Conservation (phyloP, 2,329 filamentous ascomycete species). For the Rutstroemia sp. region DNA sequence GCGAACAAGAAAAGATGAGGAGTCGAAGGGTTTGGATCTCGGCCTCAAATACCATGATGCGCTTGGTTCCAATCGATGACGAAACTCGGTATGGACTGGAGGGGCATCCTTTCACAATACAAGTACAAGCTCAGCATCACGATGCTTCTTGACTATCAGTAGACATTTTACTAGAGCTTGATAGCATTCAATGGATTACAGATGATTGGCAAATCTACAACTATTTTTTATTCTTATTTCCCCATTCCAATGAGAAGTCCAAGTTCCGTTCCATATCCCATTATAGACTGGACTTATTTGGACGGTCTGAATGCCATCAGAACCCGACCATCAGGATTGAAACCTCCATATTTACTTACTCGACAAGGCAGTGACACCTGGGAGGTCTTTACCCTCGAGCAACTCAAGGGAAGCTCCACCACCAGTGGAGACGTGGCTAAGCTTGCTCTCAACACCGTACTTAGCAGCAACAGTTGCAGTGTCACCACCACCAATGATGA, state of each 20-base stretch:
- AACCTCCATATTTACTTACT: constrained; percentile 48
- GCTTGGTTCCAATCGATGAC: not conserved
- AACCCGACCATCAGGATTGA: constrained; percentile 3
- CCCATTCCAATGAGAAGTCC: not conserved
- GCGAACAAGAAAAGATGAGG: constrained; percentile 56
- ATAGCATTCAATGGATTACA: not conserved
- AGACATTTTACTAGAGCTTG: not conserved
- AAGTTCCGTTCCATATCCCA: constrained; percentile 17
- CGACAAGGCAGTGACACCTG: constrained; percentile 87
- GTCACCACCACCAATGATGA: constrained; percentile 97
- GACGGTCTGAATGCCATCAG: constrained; percentile 26
- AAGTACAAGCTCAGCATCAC: not conserved
- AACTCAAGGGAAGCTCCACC: constrained; percentile 93
- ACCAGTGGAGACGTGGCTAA: constrained; percentile 96
- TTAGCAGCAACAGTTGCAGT: constrained; percentile 97
- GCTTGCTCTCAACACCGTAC: constrained; percentile 91
- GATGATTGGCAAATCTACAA: not conserved
- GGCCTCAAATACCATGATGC: too few relatives aligned
- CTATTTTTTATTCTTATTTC: not conserved
- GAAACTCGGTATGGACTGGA: not conserved
- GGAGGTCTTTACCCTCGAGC: constrained; percentile 95
- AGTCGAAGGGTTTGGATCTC: not conserved
- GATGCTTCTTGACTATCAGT: not conserved
- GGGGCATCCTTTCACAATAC: not conserved
- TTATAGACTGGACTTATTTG: constrained; percentile 25